A percentile compares a stretch with the other conserved stretches of the same genome.
Evolutionary conservation across 2,329 filamentous ascomycete genomes (phyloP).

Genomic region (Botrytis fabae): DNA sequence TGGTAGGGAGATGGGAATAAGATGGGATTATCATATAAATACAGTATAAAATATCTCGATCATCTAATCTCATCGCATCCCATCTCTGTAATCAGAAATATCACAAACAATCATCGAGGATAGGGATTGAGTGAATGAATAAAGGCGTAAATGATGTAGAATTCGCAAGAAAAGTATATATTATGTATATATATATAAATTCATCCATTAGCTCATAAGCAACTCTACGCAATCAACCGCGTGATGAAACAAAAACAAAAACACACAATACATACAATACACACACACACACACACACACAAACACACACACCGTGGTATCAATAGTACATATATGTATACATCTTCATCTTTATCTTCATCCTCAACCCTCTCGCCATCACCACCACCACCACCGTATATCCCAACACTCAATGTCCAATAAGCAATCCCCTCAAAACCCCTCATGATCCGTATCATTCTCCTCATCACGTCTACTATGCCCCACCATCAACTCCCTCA

Average conservation of each 20-base stretch:
- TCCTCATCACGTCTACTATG: constrained; percentile 2
- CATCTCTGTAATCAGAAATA: not conserved
- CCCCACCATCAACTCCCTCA: constrained; percentile 21
- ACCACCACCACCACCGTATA: too few relatives aligned
- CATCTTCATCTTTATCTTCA: not conserved
- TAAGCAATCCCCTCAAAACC: constrained; percentile 1
- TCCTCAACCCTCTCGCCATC: not conserved
- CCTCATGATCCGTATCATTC: constrained; percentile 9
- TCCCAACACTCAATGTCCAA: not conserved
- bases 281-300: too few relatives aligned
- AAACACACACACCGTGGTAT: not conserved
- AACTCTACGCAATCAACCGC: not conserved
- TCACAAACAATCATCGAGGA: not conserved
- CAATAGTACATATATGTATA: not conserved
- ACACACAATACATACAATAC: too few relatives aligned
- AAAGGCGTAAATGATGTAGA: not conserved
- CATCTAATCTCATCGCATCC: not conserved
- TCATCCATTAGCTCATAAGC: not conserved
- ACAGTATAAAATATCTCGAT: not conserved
- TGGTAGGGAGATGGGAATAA: too few relatives aligned
- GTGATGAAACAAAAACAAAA: not conserved
- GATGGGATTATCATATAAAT: not conserved
- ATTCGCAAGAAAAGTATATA: not conserved
- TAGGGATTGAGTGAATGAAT: not conserved
- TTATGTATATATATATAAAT: not conserved